Conservation (phyloP, 306 rosid genomes). For the Trifolium dubium region DNA sequence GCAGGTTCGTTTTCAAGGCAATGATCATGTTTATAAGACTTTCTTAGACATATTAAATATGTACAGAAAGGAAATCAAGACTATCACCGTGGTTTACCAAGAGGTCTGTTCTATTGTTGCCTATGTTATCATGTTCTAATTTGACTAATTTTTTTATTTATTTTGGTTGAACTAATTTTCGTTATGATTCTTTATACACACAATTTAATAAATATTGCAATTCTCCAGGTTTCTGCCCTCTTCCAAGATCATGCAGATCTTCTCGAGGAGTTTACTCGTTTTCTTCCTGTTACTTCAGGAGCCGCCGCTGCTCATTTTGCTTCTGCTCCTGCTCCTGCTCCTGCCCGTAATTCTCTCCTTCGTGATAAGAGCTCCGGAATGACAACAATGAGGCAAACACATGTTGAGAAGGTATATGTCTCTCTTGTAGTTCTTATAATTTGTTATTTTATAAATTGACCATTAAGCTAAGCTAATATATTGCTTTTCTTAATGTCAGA, state of each 20-base stretch:
- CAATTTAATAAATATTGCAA: slow-evolving; percentile 39
- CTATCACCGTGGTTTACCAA: slow-evolving; percentile 77
- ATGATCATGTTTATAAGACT: slow-evolving; percentile 89
- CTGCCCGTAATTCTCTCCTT: slow-evolving; percentile 66
- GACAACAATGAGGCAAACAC: slow-evolving; percentile 68
- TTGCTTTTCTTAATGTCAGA: slow-evolving; percentile 55
- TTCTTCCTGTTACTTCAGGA: slow-evolving; percentile 84
- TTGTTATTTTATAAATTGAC: slow-evolving; percentile 37
- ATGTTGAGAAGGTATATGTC: slow-evolving; percentile 78
- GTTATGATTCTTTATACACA: slow-evolving; percentile 3
- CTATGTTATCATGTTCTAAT: slow-evolving; percentile 13
- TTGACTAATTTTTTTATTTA: slow-evolving; percentile 16
- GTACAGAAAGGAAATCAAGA: slow-evolving; percentile 94
- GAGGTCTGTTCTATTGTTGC: slow-evolving; percentile 62
- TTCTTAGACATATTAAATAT: slow-evolving; percentile 91
- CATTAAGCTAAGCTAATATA: slow-evolving; percentile 41
- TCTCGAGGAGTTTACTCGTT: slow-evolving; percentile 87
- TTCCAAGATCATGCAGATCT: slow-evolving; percentile 86
- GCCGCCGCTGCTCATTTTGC: slow-evolving; percentile 62
- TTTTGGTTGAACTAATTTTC: not conserved
- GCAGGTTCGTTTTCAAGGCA: slow-evolving; percentile 90
- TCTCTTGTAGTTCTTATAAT: slow-evolving; percentile 10
- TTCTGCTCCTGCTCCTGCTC: not conserved
- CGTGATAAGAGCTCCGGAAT: slow-evolving; percentile 83
- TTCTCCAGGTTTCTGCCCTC: slow-evolving; percentile 79